Evolutionary conservation across 352 stramenopile genomes (phyloP).

Genomic region (Peronospora belbahrii): DNA sequence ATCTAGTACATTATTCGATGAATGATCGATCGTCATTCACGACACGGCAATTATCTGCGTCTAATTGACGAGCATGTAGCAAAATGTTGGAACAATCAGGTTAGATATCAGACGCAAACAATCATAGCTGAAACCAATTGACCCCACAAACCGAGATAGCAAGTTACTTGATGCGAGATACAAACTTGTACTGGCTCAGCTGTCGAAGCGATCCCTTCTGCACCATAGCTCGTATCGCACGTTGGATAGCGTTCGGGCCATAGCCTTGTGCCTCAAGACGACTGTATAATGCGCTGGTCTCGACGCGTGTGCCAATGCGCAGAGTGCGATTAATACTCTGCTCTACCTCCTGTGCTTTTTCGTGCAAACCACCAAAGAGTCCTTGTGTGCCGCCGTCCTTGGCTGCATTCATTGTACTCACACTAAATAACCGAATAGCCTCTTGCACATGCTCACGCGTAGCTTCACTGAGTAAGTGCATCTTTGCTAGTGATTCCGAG

Average conservation of each 20-base stretch:
- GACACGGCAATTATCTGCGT: neutral
- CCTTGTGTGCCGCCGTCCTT: slow-evolving; percentile 84
- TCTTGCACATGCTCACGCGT: slow-evolving; percentile 91
- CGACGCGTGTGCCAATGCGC: slow-evolving; percentile 68
- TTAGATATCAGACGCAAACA: no score
- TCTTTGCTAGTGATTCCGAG: slow-evolving; percentile 96
- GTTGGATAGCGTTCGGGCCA: slow-evolving; percentile 82
- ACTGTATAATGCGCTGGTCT: slow-evolving; percentile 74
- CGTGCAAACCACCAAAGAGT: slow-evolving; percentile 69
- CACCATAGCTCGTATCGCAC: slow-evolving; percentile 79
- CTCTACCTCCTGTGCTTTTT: slow-evolving; percentile 79
- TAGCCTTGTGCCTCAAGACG: slow-evolving; percentile 75
- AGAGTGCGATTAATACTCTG: slow-evolving; percentile 79
- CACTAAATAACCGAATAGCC: slow-evolving; percentile 95
- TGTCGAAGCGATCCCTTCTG: slow-evolving; percentile 75
- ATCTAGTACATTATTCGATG: no score
- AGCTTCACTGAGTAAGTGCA: slow-evolving; percentile 89
- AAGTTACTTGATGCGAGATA: slow-evolving; percentile 62
- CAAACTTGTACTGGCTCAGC: slow-evolving; percentile 85
- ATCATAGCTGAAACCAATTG: neutral
- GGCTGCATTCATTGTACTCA: slow-evolving; percentile 97
- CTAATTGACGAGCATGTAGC: no score
- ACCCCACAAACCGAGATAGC: neutral
- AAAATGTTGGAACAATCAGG: no score
- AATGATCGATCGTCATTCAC: no score